A percentile compares a stretch with the other conserved stretches of the same genome.
Conservation (phyloP, 73 alveolate genomes). For the Tetrahymena thermophila region DNA sequence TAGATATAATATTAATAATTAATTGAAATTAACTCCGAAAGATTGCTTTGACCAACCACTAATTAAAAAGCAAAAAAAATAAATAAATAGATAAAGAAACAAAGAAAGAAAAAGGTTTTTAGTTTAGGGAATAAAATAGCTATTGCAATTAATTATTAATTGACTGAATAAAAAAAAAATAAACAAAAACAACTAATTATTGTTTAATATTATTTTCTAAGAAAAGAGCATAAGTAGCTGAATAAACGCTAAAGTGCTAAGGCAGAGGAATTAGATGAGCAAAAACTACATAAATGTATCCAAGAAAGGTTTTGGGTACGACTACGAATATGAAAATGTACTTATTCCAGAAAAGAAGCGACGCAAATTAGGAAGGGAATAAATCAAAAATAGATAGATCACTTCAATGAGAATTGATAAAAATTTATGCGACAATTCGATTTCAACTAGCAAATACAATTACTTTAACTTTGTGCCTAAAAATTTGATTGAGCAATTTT, state of each 20-base stretch:
- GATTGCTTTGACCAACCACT: background rate
- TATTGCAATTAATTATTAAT: background rate
- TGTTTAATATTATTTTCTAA: background rate
- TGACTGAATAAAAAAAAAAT: background rate
- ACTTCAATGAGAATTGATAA: constrained; percentile 38
- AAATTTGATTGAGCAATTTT: constrained; percentile 74
- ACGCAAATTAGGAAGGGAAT: constrained; percentile 1
- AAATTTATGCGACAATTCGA: constrained; percentile 30
- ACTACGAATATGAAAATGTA: constrained; percentile 23
- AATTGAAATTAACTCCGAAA: background rate
- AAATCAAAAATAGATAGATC: constrained; percentile 33
- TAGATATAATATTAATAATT: background rate
- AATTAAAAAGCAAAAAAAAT: background rate
- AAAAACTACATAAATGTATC: background rate
- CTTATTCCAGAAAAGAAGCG: constrained; percentile 1
- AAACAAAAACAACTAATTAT: background rate
- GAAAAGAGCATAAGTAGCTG: background rate
- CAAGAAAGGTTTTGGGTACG: background rate
- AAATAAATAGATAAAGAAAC: background rate
- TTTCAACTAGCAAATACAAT: constrained; percentile 61
- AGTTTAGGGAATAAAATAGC: background rate
- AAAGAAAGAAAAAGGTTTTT: background rate
- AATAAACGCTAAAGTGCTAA: background rate
- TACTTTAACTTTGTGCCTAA: constrained; percentile 62
- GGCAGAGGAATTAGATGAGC: background rate